A percentile compares a stretch with the other conserved stretches of the same genome.
Conservation (phyloP, 23 red algal genomes). For the Gracilariopsis chorda region DNA sequence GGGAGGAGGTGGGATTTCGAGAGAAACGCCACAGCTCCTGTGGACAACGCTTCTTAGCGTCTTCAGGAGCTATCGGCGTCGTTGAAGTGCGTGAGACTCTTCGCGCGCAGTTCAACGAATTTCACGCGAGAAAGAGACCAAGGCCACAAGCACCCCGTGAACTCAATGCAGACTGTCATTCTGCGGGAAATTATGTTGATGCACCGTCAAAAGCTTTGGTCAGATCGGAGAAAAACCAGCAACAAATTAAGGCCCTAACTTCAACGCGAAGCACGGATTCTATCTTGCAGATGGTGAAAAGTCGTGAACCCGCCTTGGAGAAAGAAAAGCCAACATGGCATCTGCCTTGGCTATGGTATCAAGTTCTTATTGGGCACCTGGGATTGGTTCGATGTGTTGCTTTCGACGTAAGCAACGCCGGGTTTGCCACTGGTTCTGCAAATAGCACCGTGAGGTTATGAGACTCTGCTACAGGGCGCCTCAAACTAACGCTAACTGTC, state of each 20-base stretch:
- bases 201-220: conserved; percentile 1
- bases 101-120: not conserved
- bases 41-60: too few relatives aligned
- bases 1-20: too few relatives aligned
- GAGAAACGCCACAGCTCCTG: too few relatives aligned
- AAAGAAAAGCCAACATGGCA: conserved; percentile 78
- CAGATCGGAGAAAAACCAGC: not conserved
- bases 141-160: not conserved
- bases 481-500: conserved; percentile 88
- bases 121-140: not conserved
- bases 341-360: conserved; percentile 68
- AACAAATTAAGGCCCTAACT: not conserved
- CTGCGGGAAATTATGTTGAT: not conserved
- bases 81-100: not conserved
- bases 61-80: too few relatives aligned
- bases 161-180: not conserved
- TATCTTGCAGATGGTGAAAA: conserved; percentile 1
- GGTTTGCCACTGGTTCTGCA: conserved; percentile 86
- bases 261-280: not conserved
- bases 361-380: conserved; percentile 77
- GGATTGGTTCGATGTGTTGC: conserved; percentile 87
- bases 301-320: conserved; percentile 20
- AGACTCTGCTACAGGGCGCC: conserved; percentile 78
- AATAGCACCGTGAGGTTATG: conserved; percentile 91
- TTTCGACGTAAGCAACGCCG: conserved; percentile 75